phyloP scores from a whole-genome alignment of 2,329 filamentous ascomycete genomes.

The Arthrobotrys musiformis region DNA sequence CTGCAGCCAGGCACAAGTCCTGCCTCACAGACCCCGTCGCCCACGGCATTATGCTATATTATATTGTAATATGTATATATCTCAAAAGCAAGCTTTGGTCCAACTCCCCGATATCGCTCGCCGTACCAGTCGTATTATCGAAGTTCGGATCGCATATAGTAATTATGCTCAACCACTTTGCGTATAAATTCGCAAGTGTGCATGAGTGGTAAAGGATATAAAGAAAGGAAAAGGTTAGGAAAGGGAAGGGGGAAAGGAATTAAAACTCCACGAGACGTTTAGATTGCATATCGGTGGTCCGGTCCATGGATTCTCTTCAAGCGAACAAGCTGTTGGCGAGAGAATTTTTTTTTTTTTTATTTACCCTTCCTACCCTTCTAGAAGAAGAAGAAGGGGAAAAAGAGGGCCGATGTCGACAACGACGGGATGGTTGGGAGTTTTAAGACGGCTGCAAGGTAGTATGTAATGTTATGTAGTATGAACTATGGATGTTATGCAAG shows the following conservation, averaged over 20 bases:
- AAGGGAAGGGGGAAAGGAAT: background rate
- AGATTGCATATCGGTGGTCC: slow-evolving; percentile 31
- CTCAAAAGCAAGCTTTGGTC: slow-evolving; percentile 8
- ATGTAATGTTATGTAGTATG: no score
- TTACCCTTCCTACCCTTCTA: slow-evolving; percentile 20
- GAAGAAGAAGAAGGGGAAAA: slow-evolving; percentile 33
- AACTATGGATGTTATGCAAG: slow-evolving; percentile 26
- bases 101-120: slow-evolving; percentile 42
- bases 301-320: slow-evolving; percentile 51
- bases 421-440: slow-evolving; percentile 54
- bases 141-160: slow-evolving; percentile 50
- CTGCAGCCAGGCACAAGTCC: slow-evolving; percentile 48
- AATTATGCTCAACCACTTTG: slow-evolving; percentile 42
- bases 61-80: background rate
- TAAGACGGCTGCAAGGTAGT: slow-evolving; percentile 52
- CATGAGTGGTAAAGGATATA: slow-evolving; percentile 30
- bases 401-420: slow-evolving; percentile 38
- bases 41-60: slow-evolving; percentile 41
- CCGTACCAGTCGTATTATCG: slow-evolving; percentile 39
- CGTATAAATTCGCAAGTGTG: slow-evolving; percentile 35
- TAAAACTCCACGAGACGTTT: slow-evolving; percentile 54
- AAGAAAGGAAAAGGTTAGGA: background rate
- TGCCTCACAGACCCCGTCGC: slow-evolving; percentile 44
- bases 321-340: slow-evolving; percentile 48
- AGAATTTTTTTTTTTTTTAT: no score